phyloP scores from a whole-genome alignment of 495 filamentous ascomycete species.

The Podospora anserina region DNA sequence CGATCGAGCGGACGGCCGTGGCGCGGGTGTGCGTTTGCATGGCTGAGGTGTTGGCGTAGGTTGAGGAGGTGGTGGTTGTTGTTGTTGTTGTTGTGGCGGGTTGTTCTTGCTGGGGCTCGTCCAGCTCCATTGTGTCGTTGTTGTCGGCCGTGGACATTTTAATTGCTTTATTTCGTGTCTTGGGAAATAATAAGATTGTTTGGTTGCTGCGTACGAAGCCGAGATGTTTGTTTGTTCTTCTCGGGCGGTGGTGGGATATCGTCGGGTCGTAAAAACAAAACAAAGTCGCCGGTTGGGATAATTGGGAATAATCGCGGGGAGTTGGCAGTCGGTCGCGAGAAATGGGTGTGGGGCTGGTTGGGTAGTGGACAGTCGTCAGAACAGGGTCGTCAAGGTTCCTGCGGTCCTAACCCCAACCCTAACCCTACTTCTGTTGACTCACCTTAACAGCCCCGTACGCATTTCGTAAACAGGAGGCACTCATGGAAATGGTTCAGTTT shows the following conservation, averaged over 20 bases:
- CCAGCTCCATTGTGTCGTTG: neutral
- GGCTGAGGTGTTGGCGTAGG: slow-evolving; percentile 54
- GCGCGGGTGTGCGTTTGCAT: slow-evolving; percentile 76
- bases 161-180: neutral
- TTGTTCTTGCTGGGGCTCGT: neutral
- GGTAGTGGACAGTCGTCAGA: too few relatives aligned
- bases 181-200: too few relatives aligned
- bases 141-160: neutral
- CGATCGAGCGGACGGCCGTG: slow-evolving; percentile 93
- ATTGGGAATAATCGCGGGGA: neutral
- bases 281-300: neutral
- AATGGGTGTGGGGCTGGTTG: neutral
- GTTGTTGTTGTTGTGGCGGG: slow-evolving; percentile 11
- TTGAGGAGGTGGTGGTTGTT: neutral
- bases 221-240: too few relatives aligned
- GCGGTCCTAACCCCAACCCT: neutral
- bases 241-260: neutral
- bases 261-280: neutral
- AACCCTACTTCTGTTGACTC: neutral
- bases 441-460: too few relatives aligned
- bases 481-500: too few relatives aligned
- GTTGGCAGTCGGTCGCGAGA: neutral
- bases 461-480: too few relatives aligned
- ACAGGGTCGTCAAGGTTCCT: neutral
- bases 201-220: too few relatives aligned